Base-by-base conservation (phyloP, 139 green algal species). In the Marvania coccoides region DNA sequence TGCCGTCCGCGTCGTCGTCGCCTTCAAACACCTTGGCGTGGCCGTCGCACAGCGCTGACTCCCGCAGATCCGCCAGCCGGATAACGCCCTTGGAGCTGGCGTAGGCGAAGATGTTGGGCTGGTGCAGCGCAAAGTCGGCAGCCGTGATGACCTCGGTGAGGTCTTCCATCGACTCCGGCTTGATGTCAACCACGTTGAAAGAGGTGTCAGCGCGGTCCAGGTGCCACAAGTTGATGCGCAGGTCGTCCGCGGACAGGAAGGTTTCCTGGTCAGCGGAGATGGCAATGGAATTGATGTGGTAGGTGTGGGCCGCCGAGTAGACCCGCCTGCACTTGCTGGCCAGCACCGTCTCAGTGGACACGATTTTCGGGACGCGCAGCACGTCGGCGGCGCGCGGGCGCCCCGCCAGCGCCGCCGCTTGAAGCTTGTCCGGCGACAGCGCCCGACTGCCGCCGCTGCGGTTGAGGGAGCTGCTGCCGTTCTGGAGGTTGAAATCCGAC, bases 181-280 rank as follows among this genome's bases (percentile, higher is more conserved):
- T 98, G 65, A 99, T 97, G 85, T 99, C 95, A 47, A 99, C 93
- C 26, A 99, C 88, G 75, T 97, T 98, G 82, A 98, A 99, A 55
- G 76, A 79, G 34, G 63, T 28, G 56, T 96, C 76, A 0, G 71
- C 82, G n/a, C 87, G 55, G 42, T 98, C 93, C 61, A 99, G 79
- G 82, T 96, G 91, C 95, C 95, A 99, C 47, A 98, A 77, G 82
- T 97, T 93, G 57, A 98, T 79, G 33, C 90, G 80, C 70, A 98
- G 79, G 74, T 98, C 92, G 56, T 98, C 92, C 0, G 88, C 73
- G n/a, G 79, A 92, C 37, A 99, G 83, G 80, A 97, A 99, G 8
- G 93, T 99, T 71, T 95, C 90, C 60, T 90, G 71, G 77, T 99
- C 95, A 66, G 81, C 88, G 69, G 80, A 89, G 1, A 91, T 55